Conservation (phyloP, 2,329 filamentous ascomycete species). For the Pleomassaria siparia region DNA sequence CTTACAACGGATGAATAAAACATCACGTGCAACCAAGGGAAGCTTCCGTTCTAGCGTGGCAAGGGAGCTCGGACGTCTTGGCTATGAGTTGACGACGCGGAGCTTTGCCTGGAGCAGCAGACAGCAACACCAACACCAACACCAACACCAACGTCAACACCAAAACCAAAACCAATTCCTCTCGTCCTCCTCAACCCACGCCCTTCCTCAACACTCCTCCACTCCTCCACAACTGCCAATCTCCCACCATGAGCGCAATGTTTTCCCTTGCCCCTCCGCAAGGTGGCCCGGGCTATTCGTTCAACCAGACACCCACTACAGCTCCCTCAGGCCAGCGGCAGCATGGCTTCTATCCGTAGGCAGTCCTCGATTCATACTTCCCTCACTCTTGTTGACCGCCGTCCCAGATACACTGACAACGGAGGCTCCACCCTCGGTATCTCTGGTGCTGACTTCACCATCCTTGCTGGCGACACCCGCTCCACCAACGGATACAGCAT, state of each 20-base stretch:
- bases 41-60: background rate
- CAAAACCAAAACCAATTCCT: no score
- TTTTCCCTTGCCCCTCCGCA: slow-evolving; percentile 53
- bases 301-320: slow-evolving; percentile 54
- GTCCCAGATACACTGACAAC: slow-evolving; percentile 86
- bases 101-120: background rate
- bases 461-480: slow-evolving; percentile 96
- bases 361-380: slow-evolving; percentile 1
- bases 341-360: slow-evolving; percentile 93
- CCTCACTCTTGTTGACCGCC: slow-evolving; percentile 15
- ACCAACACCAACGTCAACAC: background rate
- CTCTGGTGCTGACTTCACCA: slow-evolving; percentile 88
- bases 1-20: no score
- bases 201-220: background rate
- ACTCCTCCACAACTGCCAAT: slow-evolving; percentile 29
- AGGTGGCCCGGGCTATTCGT: slow-evolving; percentile 62
- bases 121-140: background rate
- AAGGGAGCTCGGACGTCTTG: background rate
- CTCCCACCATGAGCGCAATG: slow-evolving; percentile 55
- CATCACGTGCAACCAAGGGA: background rate
- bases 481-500: slow-evolving; percentile 95
- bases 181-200: background rate
- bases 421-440: slow-evolving; percentile 96
- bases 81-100: background rate
- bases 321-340: slow-evolving; percentile 57